Evolutionary conservation across 768 basidiomycete species (phyloP).

Genomic region (Suillus clintonianus): DNA sequence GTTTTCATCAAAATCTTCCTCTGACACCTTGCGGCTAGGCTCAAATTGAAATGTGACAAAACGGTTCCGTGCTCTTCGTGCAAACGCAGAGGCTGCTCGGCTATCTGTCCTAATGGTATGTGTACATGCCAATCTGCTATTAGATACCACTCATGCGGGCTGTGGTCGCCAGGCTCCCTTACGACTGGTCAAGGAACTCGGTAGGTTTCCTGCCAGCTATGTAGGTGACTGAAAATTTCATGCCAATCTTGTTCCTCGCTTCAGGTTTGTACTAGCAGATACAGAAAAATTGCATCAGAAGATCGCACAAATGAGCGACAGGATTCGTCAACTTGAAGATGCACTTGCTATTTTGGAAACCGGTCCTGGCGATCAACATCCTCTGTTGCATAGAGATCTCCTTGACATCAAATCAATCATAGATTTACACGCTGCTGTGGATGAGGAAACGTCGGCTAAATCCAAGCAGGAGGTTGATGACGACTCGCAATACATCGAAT

Average conservation of each 20-base stretch:
- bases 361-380: conserved; percentile 54
- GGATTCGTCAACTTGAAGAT: conserved; percentile 72
- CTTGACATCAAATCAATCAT: conserved; percentile 68
- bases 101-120: conserved; percentile 71
- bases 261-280: conserved; percentile 70
- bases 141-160: not conserved
- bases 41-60: conserved; percentile 78
- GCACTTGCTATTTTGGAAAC: conserved; percentile 60
- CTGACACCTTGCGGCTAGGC: conserved; percentile 33
- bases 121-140: not conserved
- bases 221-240: not conserved
- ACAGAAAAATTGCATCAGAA: conserved; percentile 71
- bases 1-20: not conserved
- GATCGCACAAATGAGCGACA: conserved; percentile 67
- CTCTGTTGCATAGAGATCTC: conserved; percentile 59
- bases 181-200: conserved; percentile 79
- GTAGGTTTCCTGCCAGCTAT: conserved; percentile 35
- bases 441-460: conserved; percentile 32
- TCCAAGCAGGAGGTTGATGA: conserved; percentile 35
- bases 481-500: conserved; percentile 58
- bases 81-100: conserved; percentile 73
- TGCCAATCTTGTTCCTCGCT: not conserved
- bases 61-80: conserved; percentile 58
- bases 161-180: conserved; percentile 47
- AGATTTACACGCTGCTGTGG: conserved; percentile 63